phyloP scores from a whole-genome alignment of 805 yeast genomes.

The Ogataea pilisensis region DNA sequence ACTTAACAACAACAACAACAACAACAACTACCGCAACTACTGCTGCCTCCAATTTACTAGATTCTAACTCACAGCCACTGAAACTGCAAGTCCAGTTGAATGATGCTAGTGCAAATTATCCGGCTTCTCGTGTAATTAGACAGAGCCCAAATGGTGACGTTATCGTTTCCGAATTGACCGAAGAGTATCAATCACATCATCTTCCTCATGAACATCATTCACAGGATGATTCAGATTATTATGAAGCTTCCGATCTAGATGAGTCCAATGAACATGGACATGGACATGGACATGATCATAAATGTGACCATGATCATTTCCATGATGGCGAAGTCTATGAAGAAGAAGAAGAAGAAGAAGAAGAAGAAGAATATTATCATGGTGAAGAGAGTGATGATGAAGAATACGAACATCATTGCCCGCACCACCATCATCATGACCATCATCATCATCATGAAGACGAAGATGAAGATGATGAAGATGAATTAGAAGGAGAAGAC shows the following conservation, averaged over 20 bases:
- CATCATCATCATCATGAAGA: conserved; percentile 5
- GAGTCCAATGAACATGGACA: neutral
- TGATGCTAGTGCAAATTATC: conserved; percentile 61
- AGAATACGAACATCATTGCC: conserved; percentile 8
- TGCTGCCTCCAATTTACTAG: conserved; percentile 5
- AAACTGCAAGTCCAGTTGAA: conserved; percentile 42
- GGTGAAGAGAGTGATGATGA: too few relatives aligned
- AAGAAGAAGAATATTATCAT: conserved; percentile 5
- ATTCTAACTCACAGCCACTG: neutral
- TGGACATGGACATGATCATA: conserved; percentile 6
- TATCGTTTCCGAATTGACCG: conserved; percentile 53
- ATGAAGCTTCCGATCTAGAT: conserved; percentile 13
- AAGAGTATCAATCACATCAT: conserved; percentile 3
- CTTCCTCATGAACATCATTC: neutral
- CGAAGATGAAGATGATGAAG: conserved; percentile 3
- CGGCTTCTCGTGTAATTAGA: conserved; percentile 65
- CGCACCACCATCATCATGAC: conserved; percentile 16
- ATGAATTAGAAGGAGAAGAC: conserved; percentile 5
- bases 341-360: conserved; percentile 14
- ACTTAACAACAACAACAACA: too few relatives aligned
- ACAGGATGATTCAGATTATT: conserved; percentile 6
- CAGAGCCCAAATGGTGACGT: conserved; percentile 71
- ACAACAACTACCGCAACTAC: conserved; percentile 7
- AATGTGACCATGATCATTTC: conserved; percentile 4
- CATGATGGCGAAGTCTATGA: conserved; percentile 8